phyloP scores from a whole-genome alignment of 768 basidiomycete species.

The Trametes elegans region DNA sequence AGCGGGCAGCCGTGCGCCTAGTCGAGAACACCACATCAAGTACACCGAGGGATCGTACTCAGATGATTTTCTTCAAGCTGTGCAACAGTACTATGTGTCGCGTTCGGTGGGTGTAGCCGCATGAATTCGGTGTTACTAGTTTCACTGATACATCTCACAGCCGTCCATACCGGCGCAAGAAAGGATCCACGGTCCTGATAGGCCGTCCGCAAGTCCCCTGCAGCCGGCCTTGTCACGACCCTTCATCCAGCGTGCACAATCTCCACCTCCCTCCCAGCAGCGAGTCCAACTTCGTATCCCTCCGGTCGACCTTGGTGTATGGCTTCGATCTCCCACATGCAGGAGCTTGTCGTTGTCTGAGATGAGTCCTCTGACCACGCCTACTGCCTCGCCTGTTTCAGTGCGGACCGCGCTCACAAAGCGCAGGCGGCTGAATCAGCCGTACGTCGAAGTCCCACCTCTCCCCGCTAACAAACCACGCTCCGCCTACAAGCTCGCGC shows the following conservation, averaged over 20 bases:
- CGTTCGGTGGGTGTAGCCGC: not conserved
- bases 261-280: not conserved
- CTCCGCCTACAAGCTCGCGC: not conserved
- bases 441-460: slow-evolving; percentile 1
- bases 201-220: not conserved
- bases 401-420: not conserved
- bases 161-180: not conserved
- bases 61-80: not conserved
- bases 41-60: not conserved
- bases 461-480: not conserved
- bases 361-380: not conserved
- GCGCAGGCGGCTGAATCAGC: not conserved
- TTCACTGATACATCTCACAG: not conserved
- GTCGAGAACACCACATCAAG: not conserved
- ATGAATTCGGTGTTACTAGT: not conserved
- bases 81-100: slow-evolving; percentile 4
- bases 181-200: not conserved
- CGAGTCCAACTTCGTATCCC: not conserved
- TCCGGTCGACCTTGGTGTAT: not conserved
- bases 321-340: not conserved
- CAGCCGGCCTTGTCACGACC: not conserved
- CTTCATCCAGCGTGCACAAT: not conserved
- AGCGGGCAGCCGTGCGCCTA: not conserved
- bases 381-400: not conserved
- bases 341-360: not conserved